A percentile compares a stretch with the other conserved stretches of the same genome.
These are phyloP conservation scores for Nicotiana benthamiana DNA, from an alignment of 257 asterid genomes.

Conservation along the genomic window DNA sequence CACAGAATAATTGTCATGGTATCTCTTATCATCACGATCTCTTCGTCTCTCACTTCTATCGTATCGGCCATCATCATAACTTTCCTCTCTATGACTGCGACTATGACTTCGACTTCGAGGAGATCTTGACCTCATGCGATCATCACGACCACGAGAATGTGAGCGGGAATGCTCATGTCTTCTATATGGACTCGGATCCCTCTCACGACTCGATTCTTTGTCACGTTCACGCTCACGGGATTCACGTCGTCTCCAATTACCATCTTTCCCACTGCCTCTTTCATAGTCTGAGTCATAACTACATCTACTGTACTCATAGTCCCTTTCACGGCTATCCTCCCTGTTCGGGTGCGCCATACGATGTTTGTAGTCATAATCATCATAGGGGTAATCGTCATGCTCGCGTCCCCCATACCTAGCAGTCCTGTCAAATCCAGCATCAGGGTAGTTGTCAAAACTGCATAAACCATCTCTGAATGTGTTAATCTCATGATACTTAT, in stretches of 20 bases:
- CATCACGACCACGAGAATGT: conserved; percentile 70
- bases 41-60: conserved; percentile 76
- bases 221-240: conserved; percentile 87
- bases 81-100: conserved; percentile 78
- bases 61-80: conserved; percentile 65
- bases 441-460: conserved; percentile 31
- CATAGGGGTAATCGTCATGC: conserved; percentile 68
- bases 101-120: conserved; percentile 78
- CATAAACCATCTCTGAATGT: conserved; percentile 26
- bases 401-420: conserved; percentile 77
- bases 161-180: conserved; percentile 67
- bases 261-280: conserved; percentile 66
- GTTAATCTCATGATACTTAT: conserved; percentile 30
- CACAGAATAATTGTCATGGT: conserved; percentile 53
- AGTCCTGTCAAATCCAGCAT: conserved; percentile 58
- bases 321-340: conserved; percentile 82
- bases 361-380: conserved; percentile 76
- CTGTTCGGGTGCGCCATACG: conserved; percentile 55
- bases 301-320: conserved; percentile 65
- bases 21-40: conserved; percentile 71
- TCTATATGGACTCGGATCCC: conserved; percentile 65
- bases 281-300: conserved; percentile 96
- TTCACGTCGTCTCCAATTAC: conserved; percentile 71
- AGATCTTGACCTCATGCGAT: conserved; percentile 74
- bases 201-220: conserved; percentile 71